These are phyloP conservation scores for Brasenia schreberi DNA, from an alignment of 164 flowering plant species.

Conservation along the genomic window DNA sequence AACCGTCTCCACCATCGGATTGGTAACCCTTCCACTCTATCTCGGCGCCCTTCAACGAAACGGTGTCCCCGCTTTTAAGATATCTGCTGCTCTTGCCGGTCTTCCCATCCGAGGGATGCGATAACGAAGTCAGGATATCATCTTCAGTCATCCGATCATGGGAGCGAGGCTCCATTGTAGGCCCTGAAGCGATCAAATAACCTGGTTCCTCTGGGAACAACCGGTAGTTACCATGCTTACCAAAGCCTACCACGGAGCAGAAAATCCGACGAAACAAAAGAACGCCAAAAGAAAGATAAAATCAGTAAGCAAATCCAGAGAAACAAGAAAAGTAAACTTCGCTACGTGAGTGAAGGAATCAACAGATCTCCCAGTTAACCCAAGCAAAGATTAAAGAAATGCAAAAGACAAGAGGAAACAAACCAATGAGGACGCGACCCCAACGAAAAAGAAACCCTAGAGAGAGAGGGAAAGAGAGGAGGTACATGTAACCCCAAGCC, in stretches of 20 bases:
- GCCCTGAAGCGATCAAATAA: constrained; percentile 28
- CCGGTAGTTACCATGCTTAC: constrained; percentile 80
- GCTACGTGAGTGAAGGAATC: background rate
- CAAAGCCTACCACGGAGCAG: background rate
- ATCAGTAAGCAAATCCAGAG: too few species aligned
- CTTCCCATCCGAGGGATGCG: constrained; percentile 34
- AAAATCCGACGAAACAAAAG: too few species aligned
- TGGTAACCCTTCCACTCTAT: constrained; percentile 46
- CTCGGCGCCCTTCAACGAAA: constrained; percentile 17
- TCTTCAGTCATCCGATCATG: constrained; percentile 47
- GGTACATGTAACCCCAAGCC: constrained; percentile 54
- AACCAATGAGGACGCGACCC: background rate
- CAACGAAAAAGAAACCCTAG: background rate
- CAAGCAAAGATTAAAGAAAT: background rate
- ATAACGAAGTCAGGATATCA: constrained; percentile 27
- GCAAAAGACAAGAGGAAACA: background rate
- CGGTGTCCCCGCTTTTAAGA: constrained; percentile 18
- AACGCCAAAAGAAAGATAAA: too few species aligned
- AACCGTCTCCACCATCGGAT: constrained; percentile 32
- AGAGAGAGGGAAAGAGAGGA: background rate
- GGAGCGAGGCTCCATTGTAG: constrained; percentile 17
- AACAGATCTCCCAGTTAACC: background rate
- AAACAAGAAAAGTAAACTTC: too few species aligned
- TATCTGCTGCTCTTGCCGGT: constrained; percentile 42
- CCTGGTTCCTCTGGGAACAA: constrained; percentile 43